Evolutionary conservation across 345 rosid species (phyloP), one percentile per base, ranked within the genome.

Genomic region (Anastatica hierochuntica): DNA sequence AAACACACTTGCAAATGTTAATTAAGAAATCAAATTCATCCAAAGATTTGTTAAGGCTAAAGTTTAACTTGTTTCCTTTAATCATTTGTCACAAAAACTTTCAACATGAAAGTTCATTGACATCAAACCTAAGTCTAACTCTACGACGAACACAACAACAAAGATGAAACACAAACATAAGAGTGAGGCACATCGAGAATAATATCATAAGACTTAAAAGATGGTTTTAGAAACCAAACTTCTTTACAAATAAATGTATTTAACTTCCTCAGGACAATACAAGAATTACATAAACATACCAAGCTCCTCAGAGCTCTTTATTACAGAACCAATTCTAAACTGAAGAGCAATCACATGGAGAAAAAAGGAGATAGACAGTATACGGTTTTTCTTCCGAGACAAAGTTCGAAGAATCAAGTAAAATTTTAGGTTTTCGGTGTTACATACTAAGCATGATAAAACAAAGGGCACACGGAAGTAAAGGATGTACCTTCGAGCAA

Each of bases 211-310:
- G 30, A 41, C 13, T 34, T 48, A 9, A 42, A 9, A 60, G 24
- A 31, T 39, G 51, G 49, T 60, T 49, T 50, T 14, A 60, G 66
- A 60, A 42, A 60, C 57, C 43, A 50, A 50, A 14, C 65, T 49
- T 60, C 57, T 50, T 60, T 41, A 60, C 43, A 60, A 49, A 50
- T 41, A n/a, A n/a, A n/a, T n/a, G n/a, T n/a, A n/a, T n/a, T n/a
- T n/a, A n/a, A n/a, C n/a, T n/a, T n/a, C n/a, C n/a, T 14, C 33
- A 12, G 11, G 5, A 17, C 17, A 60, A 60, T 41, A 60, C 50
- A 60, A n/a, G n/a, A n/a, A n/a, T n/a, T n/a, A n/a, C n/a, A n/a
- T n/a, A 20, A 37, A 59, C 37, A 37, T 36, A 29, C 26, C 27
- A 47, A 49, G 35, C 35, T 31, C 15, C n/a, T n/a, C n/a, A n/a